These are phyloP conservation scores for Fusarium udum DNA, from an alignment of 2,329 filamentous ascomycete genomes.

Conservation along the genomic window DNA sequence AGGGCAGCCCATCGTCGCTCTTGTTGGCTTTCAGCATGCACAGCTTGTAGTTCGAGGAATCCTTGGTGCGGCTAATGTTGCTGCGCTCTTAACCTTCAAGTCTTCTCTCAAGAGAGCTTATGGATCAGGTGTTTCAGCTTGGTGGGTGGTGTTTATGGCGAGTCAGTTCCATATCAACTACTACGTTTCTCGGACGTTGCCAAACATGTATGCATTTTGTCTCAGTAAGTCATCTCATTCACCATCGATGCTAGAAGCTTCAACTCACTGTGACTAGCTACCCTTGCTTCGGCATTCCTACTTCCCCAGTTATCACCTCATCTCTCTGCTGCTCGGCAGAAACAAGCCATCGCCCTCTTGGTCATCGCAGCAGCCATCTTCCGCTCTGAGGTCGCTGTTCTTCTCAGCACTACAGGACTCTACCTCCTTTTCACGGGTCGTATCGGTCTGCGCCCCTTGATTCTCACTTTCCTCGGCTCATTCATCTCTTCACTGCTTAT, in stretches of 20 bases:
- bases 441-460: constrained; percentile 64
- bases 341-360: constrained; percentile 76
- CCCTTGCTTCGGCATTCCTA: constrained; percentile 66
- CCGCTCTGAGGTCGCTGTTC: constrained; percentile 85
- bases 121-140: constrained; percentile 74
- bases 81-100: constrained; percentile 72
- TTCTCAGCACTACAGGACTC: constrained; percentile 74
- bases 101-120: constrained; percentile 71
- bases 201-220: constrained; percentile 96
- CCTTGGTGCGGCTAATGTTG: constrained; percentile 80
- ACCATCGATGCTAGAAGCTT: not conserved
- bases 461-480: constrained; percentile 73
- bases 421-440: constrained; percentile 68
- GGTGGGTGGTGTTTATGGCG: constrained; percentile 81
- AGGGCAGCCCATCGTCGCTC: constrained; percentile 70
- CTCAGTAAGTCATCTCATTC: constrained; percentile 68
- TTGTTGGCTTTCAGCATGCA: constrained; percentile 64
- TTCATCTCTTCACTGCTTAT: constrained; percentile 71
- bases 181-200: constrained; percentile 89
- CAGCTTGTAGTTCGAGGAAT: constrained; percentile 76
- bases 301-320: constrained; percentile 48
- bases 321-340: constrained; percentile 56
- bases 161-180: constrained; percentile 94
- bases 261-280: constrained; percentile 59
- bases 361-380: constrained; percentile 86